Conservation (phyloP, 306 rosid genomes). For the Pachyrhizus erosus region DNA sequence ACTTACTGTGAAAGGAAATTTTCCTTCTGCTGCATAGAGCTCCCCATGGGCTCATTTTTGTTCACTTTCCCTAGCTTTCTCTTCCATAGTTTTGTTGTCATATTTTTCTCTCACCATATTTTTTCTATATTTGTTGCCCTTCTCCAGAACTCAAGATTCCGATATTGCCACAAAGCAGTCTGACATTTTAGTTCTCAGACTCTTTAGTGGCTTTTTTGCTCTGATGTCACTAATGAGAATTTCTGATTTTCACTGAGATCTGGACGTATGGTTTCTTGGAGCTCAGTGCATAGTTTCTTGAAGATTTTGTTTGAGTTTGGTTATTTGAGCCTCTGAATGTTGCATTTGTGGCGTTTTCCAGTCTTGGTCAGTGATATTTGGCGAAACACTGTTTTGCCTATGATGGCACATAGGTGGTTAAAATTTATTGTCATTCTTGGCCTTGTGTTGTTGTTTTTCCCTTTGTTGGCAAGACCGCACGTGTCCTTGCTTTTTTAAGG, state of each 20-base stretch:
- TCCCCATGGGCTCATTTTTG: not conserved
- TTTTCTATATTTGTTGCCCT: not conserved
- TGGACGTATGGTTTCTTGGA: not conserved
- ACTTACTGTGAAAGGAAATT: not conserved
- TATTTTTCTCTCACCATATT: not conserved
- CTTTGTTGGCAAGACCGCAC: not conserved
- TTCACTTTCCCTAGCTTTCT: not conserved
- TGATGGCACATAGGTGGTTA: not conserved
- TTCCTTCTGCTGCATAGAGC: not conserved
- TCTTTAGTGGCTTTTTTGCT: not conserved
- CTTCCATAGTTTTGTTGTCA: not conserved
- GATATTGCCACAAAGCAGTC: not conserved
- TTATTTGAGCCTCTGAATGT: slow-evolving; percentile 11
- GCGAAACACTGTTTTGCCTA: not conserved
- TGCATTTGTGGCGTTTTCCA: not conserved
- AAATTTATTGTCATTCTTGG: not conserved
- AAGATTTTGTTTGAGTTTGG: not conserved
- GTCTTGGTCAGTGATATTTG: not conserved
- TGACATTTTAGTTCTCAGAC: not conserved
- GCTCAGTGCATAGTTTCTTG: not conserved
- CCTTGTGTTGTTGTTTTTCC: not conserved
- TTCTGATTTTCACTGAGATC: not conserved
- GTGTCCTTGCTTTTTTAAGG: not conserved
- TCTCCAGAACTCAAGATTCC: not conserved
- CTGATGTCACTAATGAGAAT: not conserved